Evolutionary conservation across 2,329 filamentous ascomycete genomes (phyloP), one percentile per base, ranked within the genome.

Genomic region (Ophiosphaerella korrae): DNA sequence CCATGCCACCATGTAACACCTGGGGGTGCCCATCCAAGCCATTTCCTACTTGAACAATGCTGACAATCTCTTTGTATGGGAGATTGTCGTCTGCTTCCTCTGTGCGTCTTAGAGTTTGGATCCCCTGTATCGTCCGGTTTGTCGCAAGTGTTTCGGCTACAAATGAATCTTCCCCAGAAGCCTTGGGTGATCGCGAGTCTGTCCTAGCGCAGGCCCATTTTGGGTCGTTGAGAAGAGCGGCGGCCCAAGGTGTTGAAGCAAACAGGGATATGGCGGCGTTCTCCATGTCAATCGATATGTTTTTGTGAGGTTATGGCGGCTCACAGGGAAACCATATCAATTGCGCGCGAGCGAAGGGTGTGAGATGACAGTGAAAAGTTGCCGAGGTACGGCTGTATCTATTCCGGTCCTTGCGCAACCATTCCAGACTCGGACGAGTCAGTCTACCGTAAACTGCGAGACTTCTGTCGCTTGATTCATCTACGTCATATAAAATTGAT

Each of bases 1-100:
- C 77, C 26, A 87, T 77, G 1, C 84, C 85, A 16, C 85, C 84
- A 63, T 88, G 85, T 8, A 77, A 72, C 6, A 83, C 74, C 3
- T 74, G 67, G 2, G 80, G 71, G 57, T 80, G 80, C 2, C 84
- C 84, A 55, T 83, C 82, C 48, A 87, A 57, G 14, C 78, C 79
- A 9, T 73, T 60, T 1, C 81, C 84, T 1, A 87, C 24, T n/a
- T 73, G 69, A 42, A 77, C 58, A 7, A 80, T 63, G 1, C 69
- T 71, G 29, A 55, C 61, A n/a, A 77, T 62, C 58, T 77, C 71
- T 21, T 55, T 57, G 47, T 74, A 72, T n/a, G 47, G 42, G 37
- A 61, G 49, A 9, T 60, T 50, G 11, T 49, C 59, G 0, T 63
- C 52, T 14, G 53, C 46, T 26, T 61, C 59, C 39, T 60, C 35